Base-by-base conservation (phyloP, 2,329 filamentous ascomycete genomes). In the Xylariales sp. region DNA sequence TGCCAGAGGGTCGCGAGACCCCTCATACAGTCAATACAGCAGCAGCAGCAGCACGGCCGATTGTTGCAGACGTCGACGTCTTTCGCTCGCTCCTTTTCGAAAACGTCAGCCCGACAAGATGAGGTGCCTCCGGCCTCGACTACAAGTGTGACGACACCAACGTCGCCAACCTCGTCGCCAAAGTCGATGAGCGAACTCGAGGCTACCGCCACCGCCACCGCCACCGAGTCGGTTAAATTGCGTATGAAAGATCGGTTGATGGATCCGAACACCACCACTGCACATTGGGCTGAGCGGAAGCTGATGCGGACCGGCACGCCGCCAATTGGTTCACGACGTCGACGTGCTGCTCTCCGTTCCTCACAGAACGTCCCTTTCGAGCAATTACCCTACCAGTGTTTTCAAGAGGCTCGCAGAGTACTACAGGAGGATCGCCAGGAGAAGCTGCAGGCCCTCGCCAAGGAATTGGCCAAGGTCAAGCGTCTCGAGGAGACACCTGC, bases 341-440 rank as follows among this genome's bases (percentile, higher is more conserved):
- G 94, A 70, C 91, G 95, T 78, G 88, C 89, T 34, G 92, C 92
- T 34, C 80, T 94, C 68, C 89, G 86, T 75, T 87, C 83, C 74
- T 87, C 83, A 45, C 82, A 86, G 69, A 87, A 91, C 75, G 83
- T 97, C 57, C 93, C 94, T 32, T 97, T 99, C 78, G 93, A 97
- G 83, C 92, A 95, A 78, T 84, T 99, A 73, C 96, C 96, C 18
- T 99, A 97, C 83, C 95, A 98, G 85, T 96, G 93, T 81, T 99
- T 98, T 83, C 96, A 99, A 82, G 94, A 97, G 83, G 96, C 96
- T 48, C 89, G 94, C 70, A 93, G 93, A 78, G 82, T 98, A 56
- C 84, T 99, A 64, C 86, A 89, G 61, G 88, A 88, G 62, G 96
- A 99, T 79, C 89, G 95, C 48, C 84, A 90, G 72, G 88, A 95